Conservation (phyloP, 352 stramenopile genomes). For the Pythium brachiatum region DNA sequence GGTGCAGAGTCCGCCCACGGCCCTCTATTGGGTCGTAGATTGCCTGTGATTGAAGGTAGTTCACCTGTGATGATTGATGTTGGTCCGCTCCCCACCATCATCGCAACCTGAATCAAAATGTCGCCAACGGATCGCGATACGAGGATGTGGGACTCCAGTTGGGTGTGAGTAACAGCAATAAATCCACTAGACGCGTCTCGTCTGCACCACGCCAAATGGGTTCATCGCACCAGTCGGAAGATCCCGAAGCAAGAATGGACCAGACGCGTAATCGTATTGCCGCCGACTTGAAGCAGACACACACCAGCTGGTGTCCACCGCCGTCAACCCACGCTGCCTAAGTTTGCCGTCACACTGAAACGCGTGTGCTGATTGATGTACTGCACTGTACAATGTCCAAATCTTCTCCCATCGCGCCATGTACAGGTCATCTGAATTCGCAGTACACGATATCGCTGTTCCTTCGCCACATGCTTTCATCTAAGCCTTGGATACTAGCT, state of each 20-base stretch:
- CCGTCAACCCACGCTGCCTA: background rate
- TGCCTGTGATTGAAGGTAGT: background rate
- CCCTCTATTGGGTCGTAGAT: background rate
- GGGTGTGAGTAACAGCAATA: constrained; percentile 2
- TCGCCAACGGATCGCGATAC: constrained; percentile 6
- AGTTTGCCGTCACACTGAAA: constrained; percentile 3
- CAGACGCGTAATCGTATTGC: too few relatives aligned
- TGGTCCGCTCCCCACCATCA: background rate
- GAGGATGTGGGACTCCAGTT: background rate
- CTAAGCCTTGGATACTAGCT: too few relatives aligned
- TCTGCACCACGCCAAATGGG: constrained; percentile 4
- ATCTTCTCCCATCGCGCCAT: too few relatives aligned
- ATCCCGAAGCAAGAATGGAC: background rate
- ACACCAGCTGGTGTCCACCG: background rate
- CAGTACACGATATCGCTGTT: too few relatives aligned
- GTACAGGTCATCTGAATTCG: too few relatives aligned
- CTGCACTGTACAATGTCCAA: background rate
- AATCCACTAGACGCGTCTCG: background rate
- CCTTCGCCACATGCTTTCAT: too few relatives aligned
- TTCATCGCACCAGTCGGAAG: background rate
- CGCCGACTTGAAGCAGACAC: background rate
- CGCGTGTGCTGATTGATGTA: background rate
- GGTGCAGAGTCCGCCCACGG: too few relatives aligned
- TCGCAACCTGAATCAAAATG: background rate
- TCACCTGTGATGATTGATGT: background rate